These are phyloP conservation scores for Rhexocercosporidium sp. DNA, from an alignment of 2,329 filamentous ascomycete genomes.

Conservation along the genomic window DNA sequence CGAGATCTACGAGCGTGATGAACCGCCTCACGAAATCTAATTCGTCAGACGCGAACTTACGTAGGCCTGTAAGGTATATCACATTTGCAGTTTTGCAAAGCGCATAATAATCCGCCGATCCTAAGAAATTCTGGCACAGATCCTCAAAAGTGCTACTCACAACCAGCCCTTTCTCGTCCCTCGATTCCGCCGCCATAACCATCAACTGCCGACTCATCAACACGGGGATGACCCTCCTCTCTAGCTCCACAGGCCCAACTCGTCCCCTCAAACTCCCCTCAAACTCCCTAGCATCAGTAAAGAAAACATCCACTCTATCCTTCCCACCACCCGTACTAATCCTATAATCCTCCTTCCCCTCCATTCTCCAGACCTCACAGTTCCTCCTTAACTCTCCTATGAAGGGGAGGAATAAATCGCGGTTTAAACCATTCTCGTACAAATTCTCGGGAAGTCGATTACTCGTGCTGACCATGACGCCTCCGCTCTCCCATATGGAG, in stretches of 20 bases:
- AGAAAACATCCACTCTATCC: slow-evolving; percentile 10
- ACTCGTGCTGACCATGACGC: slow-evolving; percentile 18
- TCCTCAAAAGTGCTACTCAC: slow-evolving; percentile 20
- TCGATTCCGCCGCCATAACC: not conserved
- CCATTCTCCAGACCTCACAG: slow-evolving; percentile 25
- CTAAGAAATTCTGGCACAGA: slow-evolving; percentile 18
- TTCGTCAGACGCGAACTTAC: slow-evolving; percentile 19
- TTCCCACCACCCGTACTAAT: slow-evolving; percentile 1
- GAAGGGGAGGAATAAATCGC: slow-evolving; percentile 22
- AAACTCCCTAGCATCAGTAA: not conserved
- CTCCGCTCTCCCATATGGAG: slow-evolving; percentile 17
- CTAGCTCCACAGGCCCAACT: not conserved
- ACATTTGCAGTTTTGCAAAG: slow-evolving; percentile 8
- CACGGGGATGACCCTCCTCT: slow-evolving; percentile 13
- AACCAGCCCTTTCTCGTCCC: not conserved
- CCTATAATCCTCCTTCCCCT: slow-evolving; percentile 23
- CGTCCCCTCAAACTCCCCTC: not conserved
- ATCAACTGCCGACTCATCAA: slow-evolving; percentile 14
- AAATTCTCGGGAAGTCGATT: slow-evolving; percentile 17
- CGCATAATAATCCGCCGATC: slow-evolving; percentile 18
- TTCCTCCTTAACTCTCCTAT: slow-evolving; percentile 14
- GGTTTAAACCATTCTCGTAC: slow-evolving; percentile 24
- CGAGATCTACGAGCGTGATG: slow-evolving; percentile 25
- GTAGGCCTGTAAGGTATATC: slow-evolving; percentile 18
- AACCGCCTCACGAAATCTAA: slow-evolving; percentile 23